Percentiles rank a stretch among this genome's conserved stretches.
Conservation (phyloP, 306 rosid genomes). For the Adenanthera pavonina region DNA sequence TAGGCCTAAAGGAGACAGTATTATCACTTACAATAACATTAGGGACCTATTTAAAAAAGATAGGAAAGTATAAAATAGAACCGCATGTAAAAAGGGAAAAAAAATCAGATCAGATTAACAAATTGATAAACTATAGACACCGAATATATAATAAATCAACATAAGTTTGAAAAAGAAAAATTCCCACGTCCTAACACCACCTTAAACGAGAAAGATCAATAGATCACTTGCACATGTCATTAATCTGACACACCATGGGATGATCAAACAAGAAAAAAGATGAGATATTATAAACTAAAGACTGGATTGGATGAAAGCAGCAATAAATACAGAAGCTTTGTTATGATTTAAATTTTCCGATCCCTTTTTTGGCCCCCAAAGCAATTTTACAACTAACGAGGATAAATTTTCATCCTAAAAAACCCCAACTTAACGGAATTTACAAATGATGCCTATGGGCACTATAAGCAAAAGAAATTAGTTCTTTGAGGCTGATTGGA, state of each 20-base stretch:
- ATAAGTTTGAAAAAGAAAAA: neutral
- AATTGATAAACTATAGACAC: too few species aligned
- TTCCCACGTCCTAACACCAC: neutral
- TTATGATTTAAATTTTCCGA: constrained; percentile 15
- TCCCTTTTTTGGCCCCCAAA: constrained; percentile 27
- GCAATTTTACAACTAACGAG: constrained; percentile 44
- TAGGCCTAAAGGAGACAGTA: too few species aligned
- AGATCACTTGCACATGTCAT: neutral
- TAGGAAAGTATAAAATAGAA: too few species aligned
- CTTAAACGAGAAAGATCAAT: neutral
- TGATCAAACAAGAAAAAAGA: neutral
- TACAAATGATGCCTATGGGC: constrained; percentile 37
- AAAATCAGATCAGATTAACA: too few species aligned
- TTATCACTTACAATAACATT: too few species aligned
- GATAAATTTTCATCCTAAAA: constrained; percentile 35
- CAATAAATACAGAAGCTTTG: constrained; percentile 23
- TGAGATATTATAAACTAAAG: neutral
- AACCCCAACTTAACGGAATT: constrained; percentile 38
- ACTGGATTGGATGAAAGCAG: constrained; percentile 13
- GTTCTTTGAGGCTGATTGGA: constrained; percentile 87
- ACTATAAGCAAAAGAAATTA: constrained; percentile 38
- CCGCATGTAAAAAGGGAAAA: too few species aligned
- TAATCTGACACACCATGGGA: neutral
- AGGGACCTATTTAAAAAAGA: too few species aligned
- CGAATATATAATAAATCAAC: too few species aligned